Evolutionary conservation across 1,284 basidiomycete genomes (phyloP).

Genomic region (Blastosporella zonata): DNA sequence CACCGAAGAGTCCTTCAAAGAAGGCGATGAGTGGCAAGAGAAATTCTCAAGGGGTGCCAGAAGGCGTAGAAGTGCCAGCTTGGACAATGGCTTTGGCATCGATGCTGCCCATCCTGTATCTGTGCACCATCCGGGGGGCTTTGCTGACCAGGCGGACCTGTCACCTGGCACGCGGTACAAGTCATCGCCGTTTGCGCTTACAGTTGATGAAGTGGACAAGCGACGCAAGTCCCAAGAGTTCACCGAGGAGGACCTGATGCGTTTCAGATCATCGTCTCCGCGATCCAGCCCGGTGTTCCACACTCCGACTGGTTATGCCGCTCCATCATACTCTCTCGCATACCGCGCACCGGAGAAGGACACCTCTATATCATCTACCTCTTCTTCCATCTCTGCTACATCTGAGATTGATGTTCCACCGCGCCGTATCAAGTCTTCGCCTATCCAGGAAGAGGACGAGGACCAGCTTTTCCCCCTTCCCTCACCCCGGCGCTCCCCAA

Average conservation of each 20-base stretch:
- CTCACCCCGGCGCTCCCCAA: conserved; percentile 40
- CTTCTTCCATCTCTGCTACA: conserved; percentile 7
- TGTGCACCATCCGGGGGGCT: conserved; percentile 7
- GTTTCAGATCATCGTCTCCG: conserved; percentile 9
- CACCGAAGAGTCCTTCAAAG: conserved; percentile 44
- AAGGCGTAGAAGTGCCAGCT: conserved; percentile 52
- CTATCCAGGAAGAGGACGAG: conserved; percentile 48
- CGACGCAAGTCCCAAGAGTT: conserved; percentile 40
- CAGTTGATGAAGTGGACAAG: conserved; percentile 62
- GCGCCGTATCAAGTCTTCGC: conserved; percentile 27
- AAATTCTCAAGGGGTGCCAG: conserved; percentile 59
- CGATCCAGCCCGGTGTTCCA: conserved; percentile 11
- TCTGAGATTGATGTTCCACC: conserved; percentile 14
- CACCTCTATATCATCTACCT: conserved; percentile 9
- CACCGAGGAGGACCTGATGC: conserved; percentile 18
- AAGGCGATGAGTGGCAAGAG: conserved; percentile 54
- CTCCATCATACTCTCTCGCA: conserved; percentile 3
- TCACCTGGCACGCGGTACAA: conserved; percentile 13
- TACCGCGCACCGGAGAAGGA: conserved; percentile 10
- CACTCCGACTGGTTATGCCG: conserved; percentile 7
- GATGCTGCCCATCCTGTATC: conserved; percentile 7
- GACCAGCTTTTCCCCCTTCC: conserved; percentile 55
- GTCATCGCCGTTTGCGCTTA: conserved; percentile 34
- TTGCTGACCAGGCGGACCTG: conserved; percentile 15
- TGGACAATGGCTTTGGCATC: conserved; percentile 24